Base-by-base conservation (phyloP, 805 yeast genomes). In the Saccharomycopsis olivae region DNA sequence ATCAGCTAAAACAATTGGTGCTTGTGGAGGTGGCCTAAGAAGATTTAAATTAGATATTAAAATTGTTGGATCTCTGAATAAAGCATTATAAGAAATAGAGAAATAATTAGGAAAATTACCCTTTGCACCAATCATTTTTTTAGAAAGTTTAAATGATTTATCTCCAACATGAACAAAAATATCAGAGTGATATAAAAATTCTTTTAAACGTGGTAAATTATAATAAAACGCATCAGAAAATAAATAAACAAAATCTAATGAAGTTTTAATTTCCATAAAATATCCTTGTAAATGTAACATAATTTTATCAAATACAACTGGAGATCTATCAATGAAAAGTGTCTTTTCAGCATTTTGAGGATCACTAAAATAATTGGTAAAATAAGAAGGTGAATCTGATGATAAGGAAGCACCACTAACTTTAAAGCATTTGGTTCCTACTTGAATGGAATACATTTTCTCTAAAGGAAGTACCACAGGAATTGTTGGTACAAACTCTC, bases 311-410 rank as follows among this genome's bases (percentile, higher is more conserved):
- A 87, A 87, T 0, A 83, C 71, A 1, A 57, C 62, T 0, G 94
- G 80, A 8, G 79, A 77, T 28, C 96, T 62, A 56, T 87, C 96
- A 40, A 87, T 73, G 50, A 73, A 75, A 8, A 84, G 55, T 1
- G 68, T 59, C 29, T 57, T 51, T 38, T 49, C 38, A 3, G 41
- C 32, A 36, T 45, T 40, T 17, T 37, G 40, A 11, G 35, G 18
- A n/a, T 40, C 21, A 10, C 24, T 35, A 55, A 87, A 87, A 60
- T 65, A 84, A 20, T 69, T 64, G 2, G 96, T 85, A 62, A 87
- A 88, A 55, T 82, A 86, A 3, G 94, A 83, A 0, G 96, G 96
- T 0, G 79, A 78, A 59, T 87, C 96, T 2, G 82, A 81, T 19
- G 86, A 79, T 29, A 87, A 59, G 2, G 95, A 84, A 0, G 92